Evolutionary conservation across 179 eudicot genomes (phyloP), one percentile per base, ranked within the genome.

Genomic region (Sideroxylon spinosum): DNA sequence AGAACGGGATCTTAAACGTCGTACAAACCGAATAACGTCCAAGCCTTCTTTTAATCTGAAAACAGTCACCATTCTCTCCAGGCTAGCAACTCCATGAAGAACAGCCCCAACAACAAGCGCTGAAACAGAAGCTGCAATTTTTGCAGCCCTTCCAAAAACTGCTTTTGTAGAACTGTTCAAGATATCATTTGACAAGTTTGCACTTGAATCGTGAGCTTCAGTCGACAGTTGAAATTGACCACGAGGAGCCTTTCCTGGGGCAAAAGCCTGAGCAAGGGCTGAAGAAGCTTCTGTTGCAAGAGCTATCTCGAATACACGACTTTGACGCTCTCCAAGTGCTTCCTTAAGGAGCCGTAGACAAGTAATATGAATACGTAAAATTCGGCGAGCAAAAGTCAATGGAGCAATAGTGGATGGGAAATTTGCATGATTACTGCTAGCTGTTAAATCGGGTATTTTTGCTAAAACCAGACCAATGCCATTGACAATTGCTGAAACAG

Each of bases 241-340:
- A n/a, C 97, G 97, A 55, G 89, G 83, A 77, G 83, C 87, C 79
- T 93, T 95, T 25, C 88, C 90, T 62, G 99, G 89, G 29, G 87
- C 79, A 80, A 86, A 88, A 84, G 85, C 87, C 81, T 87, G 94
- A 60, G 94, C 86, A 80, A 96, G 93, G 62, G 92, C 92, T 26
- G 94, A 86, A 81, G 95, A 89, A 78, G 97, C 92, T 86, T 96
- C 99, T n/a, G 89, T 85, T 53, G 98, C 98, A 76, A 96, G 97
- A 80, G 98, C 97, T 52, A 96, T 92, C 82, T 96, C 98, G 81
- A 96, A 96, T 65, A 92, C 96, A n/a, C 99, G 96, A 80, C 97
- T 90, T 80, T 94, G 96, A 75, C 97, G 93, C 86, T 96, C 99
- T 73, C 99, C 99, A 53, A 96, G 92, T 29, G 96, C 97, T 83